Percentiles rank a stretch among this genome's conserved stretches.
Conservation (phyloP, 352 stramenopile species). For the Phytophthora multivora region DNA sequence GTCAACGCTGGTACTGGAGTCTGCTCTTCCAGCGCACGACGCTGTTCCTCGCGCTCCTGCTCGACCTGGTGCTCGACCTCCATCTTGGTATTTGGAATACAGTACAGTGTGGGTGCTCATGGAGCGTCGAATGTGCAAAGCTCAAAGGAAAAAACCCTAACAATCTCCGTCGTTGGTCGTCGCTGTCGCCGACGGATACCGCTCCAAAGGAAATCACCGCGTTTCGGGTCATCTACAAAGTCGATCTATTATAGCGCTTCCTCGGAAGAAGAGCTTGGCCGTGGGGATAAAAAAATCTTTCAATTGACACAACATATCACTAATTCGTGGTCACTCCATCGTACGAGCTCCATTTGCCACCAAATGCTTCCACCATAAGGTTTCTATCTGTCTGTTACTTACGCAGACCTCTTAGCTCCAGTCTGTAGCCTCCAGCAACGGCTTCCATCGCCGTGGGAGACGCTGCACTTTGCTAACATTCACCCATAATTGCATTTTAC, state of each 20-base stretch:
- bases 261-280: background rate
- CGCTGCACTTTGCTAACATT: no score
- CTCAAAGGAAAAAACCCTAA: conserved; percentile 8
- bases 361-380: background rate
- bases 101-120: background rate
- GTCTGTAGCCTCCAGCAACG: no score
- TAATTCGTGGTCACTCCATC: background rate
- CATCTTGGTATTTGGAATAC: conserved; percentile 6
- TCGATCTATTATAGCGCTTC: background rate
- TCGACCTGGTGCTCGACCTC: conserved; percentile 2
- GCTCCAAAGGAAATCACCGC: no score
- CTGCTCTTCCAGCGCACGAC: background rate
- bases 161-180: conserved; percentile 13
- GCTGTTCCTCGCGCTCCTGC: background rate
- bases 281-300: background rate
- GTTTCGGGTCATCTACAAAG: background rate
- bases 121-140: conserved; percentile 12
- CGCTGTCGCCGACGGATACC: background rate
- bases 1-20: background rate
- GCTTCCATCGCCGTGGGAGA: no score
- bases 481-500: no score
- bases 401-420: background rate
- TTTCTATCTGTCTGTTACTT: background rate
- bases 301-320: background rate
- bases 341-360: background rate